Evolutionary conservation across 78 protist genomes (phyloP).

Genomic region (Dictyostelium brefeldianum): DNA sequence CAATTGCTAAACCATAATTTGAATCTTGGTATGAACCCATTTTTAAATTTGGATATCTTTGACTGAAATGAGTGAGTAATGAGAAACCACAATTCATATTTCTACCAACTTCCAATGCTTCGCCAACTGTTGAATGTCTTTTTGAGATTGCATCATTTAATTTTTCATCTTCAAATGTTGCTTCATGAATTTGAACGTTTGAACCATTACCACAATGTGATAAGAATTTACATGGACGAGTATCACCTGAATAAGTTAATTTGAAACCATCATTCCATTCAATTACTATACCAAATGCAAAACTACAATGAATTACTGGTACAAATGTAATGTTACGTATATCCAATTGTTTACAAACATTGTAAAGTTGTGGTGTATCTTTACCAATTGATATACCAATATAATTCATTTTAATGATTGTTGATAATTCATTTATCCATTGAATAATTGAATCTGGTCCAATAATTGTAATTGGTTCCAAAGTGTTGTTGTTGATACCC

Average conservation of each 20-base stretch:
- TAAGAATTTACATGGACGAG: constrained; percentile 89
- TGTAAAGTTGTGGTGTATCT: neutral
- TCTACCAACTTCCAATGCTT: constrained; percentile 88
- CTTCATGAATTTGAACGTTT: constrained; percentile 94
- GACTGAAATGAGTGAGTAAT: constrained; percentile 94
- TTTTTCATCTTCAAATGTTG: constrained; percentile 95
- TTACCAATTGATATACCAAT: constrained; percentile 5
- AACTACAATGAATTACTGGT: constrained; percentile 82
- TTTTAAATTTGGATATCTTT: constrained; percentile 90
- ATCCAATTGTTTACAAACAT: neutral
- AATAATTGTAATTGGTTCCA: constrained; percentile 18
- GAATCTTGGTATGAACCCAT: neutral
- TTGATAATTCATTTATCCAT: constrained; percentile 55
- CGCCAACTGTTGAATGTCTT: constrained; percentile 83
- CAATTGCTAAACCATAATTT: constrained; percentile 26
- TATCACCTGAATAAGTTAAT: constrained; percentile 95
- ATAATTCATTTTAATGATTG: constrained; percentile 2
- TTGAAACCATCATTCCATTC: constrained; percentile 59
- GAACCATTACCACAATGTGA: constrained; percentile 71
- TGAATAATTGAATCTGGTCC: constrained; percentile 37
- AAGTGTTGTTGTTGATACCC: neutral
- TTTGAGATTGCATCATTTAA: constrained; percentile 76
- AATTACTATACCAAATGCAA: constrained; percentile 84
- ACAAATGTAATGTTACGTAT: constrained; percentile 13
- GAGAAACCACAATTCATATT: constrained; percentile 84